Evolutionary conservation across 805 yeast genomes (phyloP), one percentile per base, ranked within the genome.

Genomic region (Zygoascus ofunaensis): DNA sequence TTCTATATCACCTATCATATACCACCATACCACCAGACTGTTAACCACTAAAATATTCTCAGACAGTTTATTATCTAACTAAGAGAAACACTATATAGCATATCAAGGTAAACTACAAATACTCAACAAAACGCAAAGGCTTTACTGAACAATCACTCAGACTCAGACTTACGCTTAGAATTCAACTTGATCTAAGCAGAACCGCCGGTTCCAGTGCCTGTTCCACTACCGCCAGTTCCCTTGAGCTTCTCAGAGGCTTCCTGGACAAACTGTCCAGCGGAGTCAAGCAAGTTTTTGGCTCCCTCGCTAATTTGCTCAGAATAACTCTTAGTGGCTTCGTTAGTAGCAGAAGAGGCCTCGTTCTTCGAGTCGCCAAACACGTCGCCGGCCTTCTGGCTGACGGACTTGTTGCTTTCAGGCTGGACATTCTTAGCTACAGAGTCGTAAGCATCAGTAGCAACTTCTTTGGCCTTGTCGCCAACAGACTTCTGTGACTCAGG

Each of bases 401-500:
- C 64, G 37, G 89, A 79, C 73, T 86, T 86, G 56, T 79, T 70
- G 45, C 65, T 64, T 41, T 81, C 79, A 54, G 92, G 87, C 59
- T 77, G 77, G 42, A 71, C 62, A 44, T 71, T 63, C 39, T 73
- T 70, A 47, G 80, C 86, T 44, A 72, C 64, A 59, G 73, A 69
- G 70, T 87, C 95, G 56, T 71, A 73, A n/a, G 72, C 61, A 59
- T 75, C 81, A 47, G 92, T 77, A 50, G 74, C 77, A 24, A 61
- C 47, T 68, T 87, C 94, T 72, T 82, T 81, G 53, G 79, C 80
- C 68, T 82, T 70, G 58, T 83, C 81, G 43, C 68, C 63, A 58
- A 68, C 64, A 33, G 79, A 56, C 70, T 87, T 87, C 64, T 81
- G 74, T 46, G 74, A 65, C 51, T 86, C 80, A 53, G 94, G 94